phyloP scores from a whole-genome alignment of 2,329 filamentous ascomycete genomes.

The Beauveria australis region DNA sequence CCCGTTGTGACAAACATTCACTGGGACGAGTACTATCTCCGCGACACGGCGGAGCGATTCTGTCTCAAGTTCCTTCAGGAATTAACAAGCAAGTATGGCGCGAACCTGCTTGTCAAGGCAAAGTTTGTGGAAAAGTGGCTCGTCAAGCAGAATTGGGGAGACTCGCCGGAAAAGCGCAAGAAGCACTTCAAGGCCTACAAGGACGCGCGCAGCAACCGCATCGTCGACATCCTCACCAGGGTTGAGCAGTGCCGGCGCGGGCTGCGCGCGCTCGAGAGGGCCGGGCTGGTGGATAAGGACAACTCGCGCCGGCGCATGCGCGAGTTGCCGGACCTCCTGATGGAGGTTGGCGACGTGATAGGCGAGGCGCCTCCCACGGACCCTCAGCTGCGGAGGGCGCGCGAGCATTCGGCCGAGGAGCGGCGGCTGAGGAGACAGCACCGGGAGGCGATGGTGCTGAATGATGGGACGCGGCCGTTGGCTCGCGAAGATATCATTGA shows the following conservation, averaged over 20 bases:
- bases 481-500: constrained; percentile 74
- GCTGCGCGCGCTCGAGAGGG: constrained; percentile 41
- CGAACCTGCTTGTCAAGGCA: constrained; percentile 50
- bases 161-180: constrained; percentile 41
- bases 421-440: constrained; percentile 66
- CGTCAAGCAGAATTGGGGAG: constrained; percentile 62
- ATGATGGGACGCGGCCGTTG: constrained; percentile 71
- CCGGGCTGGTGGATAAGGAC: constrained; percentile 35
- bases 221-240: constrained; percentile 43
- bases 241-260: constrained; percentile 44
- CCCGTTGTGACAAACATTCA: constrained; percentile 45
- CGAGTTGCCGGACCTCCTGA: constrained; percentile 24
- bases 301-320: constrained; percentile 20
- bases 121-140: constrained; percentile 67
- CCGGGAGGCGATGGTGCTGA: constrained; percentile 83
- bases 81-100: constrained; percentile 51
- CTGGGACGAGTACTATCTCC: constrained; percentile 56
- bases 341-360: constrained; percentile 25
- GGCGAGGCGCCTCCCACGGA: constrained; percentile 18
- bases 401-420: constrained; percentile 55
- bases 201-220: constrained; percentile 40
- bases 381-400: constrained; percentile 22
- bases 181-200: constrained; percentile 46
- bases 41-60: constrained; percentile 53
- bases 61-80: constrained; percentile 50